Base-by-base conservation (phyloP, 805 yeast genomes). In the Ogataea angusta region DNA sequence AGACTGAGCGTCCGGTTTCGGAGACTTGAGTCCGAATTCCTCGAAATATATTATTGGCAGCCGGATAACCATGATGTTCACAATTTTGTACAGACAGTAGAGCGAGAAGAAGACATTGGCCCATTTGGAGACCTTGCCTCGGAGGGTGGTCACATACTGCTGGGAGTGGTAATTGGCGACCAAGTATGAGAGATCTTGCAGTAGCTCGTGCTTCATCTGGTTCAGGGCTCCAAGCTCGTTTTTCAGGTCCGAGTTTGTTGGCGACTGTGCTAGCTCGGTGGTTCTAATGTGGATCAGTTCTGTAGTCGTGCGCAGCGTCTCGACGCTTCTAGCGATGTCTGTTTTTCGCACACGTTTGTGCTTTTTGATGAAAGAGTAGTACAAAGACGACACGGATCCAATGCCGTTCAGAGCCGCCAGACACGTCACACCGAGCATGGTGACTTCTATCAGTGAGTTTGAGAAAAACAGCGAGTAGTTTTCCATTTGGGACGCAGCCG, bases 381-480 rank as follows among this genome's bases (percentile, higher is more conserved):
- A 67, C 7, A 77, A 69, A 0, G 76, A 72, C 30, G 76, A 67
- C 10, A 71, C 57, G 6, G 76, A 70, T 1, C 80, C 81, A 30
- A 75, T 65, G 2, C 81, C 81, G 9, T 76, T 73, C 14, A 76
- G 57, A 1, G 72, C 47, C 0, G 78, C 75, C 38, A 76, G 63
- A 36, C 72, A 66, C n/a, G 75, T 63, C 22, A 76, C 69, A 0
- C 82, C 82, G 19, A 72, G 60, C 31, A 75, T 53, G 3, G 72
- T 65, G 22, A 76, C 51, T 48, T 74, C 72, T 46, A 67, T 70
- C 31, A 75, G 62, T 38, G 74, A 70, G 14, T 59, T 56, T 14
- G 51, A 52, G 23, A 46, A 38, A 15, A 54, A 46, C 2, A 25
- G 22, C 18, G 36, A 25, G 10, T 31, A 31, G 8, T 34, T 25